Conservation (phyloP, 2,329 filamentous ascomycete species). For the Biscogniauxia mediterranea region DNA sequence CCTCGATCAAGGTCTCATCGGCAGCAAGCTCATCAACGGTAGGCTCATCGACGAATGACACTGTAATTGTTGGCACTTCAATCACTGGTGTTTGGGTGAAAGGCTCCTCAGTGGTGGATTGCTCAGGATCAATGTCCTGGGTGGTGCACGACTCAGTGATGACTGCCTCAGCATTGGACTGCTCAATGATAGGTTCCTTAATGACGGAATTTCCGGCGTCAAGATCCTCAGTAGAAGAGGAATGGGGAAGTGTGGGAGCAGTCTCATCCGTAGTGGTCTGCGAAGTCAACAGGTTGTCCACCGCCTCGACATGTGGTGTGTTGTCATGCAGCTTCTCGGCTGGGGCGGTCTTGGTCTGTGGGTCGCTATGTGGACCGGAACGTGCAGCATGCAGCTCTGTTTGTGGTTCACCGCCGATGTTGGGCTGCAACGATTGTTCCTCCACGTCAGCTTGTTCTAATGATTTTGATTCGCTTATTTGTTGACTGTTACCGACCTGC, state of each 20-base stretch:
- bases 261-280: constrained; percentile 9
- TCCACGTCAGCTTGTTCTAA: constrained; percentile 18
- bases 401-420: constrained; percentile 25
- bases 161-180: constrained; percentile 9
- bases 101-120: neutral
- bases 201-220: neutral
- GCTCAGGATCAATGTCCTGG: neutral
- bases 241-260: constrained; percentile 10
- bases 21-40: neutral
- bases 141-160: neutral
- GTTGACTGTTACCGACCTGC: constrained; percentile 10
- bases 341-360: constrained; percentile 12
- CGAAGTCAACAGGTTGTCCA: constrained; percentile 8
- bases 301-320: constrained; percentile 17
- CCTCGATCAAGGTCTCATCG: neutral
- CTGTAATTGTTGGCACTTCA: neutral
- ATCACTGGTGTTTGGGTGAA: neutral
- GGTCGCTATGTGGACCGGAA: constrained; percentile 15
- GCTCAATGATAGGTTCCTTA: constrained; percentile 8
- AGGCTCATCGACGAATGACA: neutral
- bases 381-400: constrained; percentile 18
- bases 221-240: neutral
- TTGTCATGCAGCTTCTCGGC: constrained; percentile 18
- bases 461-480: constrained; percentile 14
- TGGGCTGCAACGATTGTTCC: constrained; percentile 20